phyloP scores from a whole-genome alignment of 2,329 filamentous ascomycete genomes.

The Penicillium sp. region DNA sequence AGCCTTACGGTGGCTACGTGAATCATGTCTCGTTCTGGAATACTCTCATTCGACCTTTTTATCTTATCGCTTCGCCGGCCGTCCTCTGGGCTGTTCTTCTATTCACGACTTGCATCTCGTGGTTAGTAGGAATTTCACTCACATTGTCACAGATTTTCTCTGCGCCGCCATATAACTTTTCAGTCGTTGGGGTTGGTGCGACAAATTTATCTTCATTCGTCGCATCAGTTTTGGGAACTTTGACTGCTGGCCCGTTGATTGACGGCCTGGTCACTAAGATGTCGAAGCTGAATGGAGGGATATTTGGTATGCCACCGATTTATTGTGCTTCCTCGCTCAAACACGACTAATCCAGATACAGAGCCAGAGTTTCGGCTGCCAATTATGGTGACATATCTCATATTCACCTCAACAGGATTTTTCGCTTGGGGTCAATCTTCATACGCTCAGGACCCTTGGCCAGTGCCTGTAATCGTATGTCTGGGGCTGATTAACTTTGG shows the following conservation, averaged over 20 bases:
- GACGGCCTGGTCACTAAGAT: constrained; percentile 41
- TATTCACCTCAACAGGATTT: constrained; percentile 44
- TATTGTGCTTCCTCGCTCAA: background rate
- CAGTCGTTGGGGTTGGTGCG: constrained; percentile 39
- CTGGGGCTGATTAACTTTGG: constrained; percentile 42
- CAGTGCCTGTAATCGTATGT: constrained; percentile 42
- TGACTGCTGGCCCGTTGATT: constrained; percentile 37
- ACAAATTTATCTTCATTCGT: constrained; percentile 41
- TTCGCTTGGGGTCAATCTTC: constrained; percentile 41
- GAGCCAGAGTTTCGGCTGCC: constrained; percentile 48
- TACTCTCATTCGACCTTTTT: constrained; percentile 42
- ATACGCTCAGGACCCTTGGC: constrained; percentile 33
- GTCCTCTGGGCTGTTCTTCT: constrained; percentile 46
- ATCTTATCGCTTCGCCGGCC: constrained; percentile 40
- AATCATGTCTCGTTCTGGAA: constrained; percentile 43
- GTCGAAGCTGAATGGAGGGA: constrained; percentile 41
- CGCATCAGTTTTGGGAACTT: constrained; percentile 38
- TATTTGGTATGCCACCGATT: constrained; percentile 28
- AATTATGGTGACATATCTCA: constrained; percentile 39
- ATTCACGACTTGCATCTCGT: constrained; percentile 44
- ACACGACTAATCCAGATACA: background rate
- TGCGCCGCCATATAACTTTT: constrained; percentile 43
- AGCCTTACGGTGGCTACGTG: constrained; percentile 45
- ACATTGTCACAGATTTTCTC: constrained; percentile 44
- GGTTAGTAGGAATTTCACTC: constrained; percentile 35